Percentiles rank a stretch among this genome's conserved stretches.
phyloP scores from a whole-genome alignment of 495 filamentous ascomycete genomes.

The Xylaria castorea region DNA sequence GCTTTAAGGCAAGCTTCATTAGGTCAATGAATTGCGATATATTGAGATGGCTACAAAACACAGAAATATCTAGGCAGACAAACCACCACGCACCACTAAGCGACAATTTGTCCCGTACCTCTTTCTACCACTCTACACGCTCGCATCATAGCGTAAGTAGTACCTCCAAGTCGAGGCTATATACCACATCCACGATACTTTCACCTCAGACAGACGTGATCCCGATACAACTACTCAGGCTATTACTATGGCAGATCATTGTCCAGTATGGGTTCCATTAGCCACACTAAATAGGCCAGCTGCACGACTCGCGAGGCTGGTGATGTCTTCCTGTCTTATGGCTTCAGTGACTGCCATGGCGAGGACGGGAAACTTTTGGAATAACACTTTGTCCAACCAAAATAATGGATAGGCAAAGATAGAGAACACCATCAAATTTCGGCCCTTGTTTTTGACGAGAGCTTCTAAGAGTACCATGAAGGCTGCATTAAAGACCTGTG shows the following conservation, averaged over 20 bases:
- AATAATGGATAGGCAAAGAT: neutral
- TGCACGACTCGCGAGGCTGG: neutral
- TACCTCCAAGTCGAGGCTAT: neutral
- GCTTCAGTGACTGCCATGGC: neutral
- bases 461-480: neutral
- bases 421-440: neutral
- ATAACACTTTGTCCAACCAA: neutral
- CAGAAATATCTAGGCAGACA: neutral
- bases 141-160: neutral
- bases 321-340: neutral
- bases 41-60: conserved; percentile 10
- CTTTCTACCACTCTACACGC: neutral
- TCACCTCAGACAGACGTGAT: neutral
- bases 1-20: neutral
- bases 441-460: neutral
- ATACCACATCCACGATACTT: neutral
- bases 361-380: neutral
- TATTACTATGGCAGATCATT: neutral
- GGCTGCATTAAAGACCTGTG: neutral
- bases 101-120: neutral
- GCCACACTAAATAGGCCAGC: neutral
- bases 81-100: neutral
- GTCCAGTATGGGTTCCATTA: neutral
- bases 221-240: neutral
- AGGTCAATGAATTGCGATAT: neutral